phyloP scores from a whole-genome alignment of 768 basidiomycete species.

The Russula emetica region DNA sequence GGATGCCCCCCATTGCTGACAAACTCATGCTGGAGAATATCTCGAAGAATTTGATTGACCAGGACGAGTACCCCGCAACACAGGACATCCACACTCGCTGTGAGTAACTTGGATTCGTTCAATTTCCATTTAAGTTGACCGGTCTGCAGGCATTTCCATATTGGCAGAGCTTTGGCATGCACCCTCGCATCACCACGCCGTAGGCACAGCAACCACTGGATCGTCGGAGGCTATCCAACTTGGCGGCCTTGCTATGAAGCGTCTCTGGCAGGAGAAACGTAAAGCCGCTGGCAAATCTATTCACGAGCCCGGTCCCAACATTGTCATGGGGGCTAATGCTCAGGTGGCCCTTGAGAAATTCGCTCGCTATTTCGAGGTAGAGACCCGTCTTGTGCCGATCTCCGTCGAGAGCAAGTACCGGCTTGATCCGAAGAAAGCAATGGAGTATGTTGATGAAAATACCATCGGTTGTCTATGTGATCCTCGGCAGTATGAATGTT shows the following conservation, averaged over 20 bases:
- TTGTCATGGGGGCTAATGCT: conserved; percentile 63
- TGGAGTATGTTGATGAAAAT: conserved; percentile 66
- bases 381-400: conserved; percentile 60
- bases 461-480: conserved; percentile 64
- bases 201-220: conserved; percentile 69
- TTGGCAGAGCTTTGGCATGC: conserved; percentile 68
- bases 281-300: conserved; percentile 62
- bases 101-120: conserved; percentile 1
- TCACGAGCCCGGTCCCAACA: conserved; percentile 62
- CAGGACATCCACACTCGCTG: conserved; percentile 34
- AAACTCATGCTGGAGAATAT: conserved; percentile 62
- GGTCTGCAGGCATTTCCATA: conserved; percentile 45
- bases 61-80: conserved; percentile 64
- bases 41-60: conserved; percentile 63
- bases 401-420: conserved; percentile 68
- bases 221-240: conserved; percentile 70
- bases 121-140: conserved; percentile 39
- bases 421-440: conserved; percentile 63
- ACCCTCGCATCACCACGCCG: conserved; percentile 48
- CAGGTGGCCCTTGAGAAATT: conserved; percentile 71
- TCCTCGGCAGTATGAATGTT: conserved; percentile 44
- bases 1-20: conserved; percentile 51
- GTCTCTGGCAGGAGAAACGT: conserved; percentile 63
- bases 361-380: conserved; percentile 64
- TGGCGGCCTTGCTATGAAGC: conserved; percentile 68